phyloP scores from a whole-genome alignment of 148 eudicot genomes.

The Heliosperma pusillum region DNA sequence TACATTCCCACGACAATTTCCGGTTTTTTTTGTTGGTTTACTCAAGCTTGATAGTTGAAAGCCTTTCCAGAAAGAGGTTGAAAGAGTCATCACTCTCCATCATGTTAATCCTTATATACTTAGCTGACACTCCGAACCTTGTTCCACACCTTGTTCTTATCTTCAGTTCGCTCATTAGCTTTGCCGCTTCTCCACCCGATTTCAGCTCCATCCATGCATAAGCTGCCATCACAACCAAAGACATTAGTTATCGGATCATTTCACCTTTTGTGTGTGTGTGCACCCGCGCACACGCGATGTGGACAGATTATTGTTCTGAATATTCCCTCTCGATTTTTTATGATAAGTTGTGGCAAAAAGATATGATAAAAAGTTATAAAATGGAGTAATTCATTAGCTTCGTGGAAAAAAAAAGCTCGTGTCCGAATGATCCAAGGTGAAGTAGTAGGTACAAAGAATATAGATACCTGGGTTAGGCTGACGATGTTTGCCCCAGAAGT shows the following conservation, averaged over 20 bases:
- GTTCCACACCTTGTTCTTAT: conserved; percentile 54
- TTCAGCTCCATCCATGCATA: conserved; percentile 81
- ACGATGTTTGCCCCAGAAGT: conserved; percentile 35
- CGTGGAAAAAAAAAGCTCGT: too few species aligned
- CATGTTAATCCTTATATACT: conserved; percentile 66
- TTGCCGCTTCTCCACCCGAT: conserved; percentile 42
- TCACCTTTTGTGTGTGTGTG: too few species aligned
- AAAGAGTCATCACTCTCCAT: conserved; percentile 57
- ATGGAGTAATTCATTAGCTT: too few species aligned
- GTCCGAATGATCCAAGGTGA: neutral
- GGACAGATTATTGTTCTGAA: too few species aligned
- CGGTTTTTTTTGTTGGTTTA: neutral
- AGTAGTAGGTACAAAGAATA: neutral
- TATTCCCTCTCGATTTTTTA: too few species aligned
- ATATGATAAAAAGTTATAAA: too few species aligned
- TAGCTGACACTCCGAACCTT: conserved; percentile 54
- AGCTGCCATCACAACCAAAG: conserved; percentile 30
- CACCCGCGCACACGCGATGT: too few species aligned
- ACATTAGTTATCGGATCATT: neutral
- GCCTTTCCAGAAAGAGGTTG: conserved; percentile 50
- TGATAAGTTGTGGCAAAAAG: too few species aligned
- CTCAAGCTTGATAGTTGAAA: conserved; percentile 25
- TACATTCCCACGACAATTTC: neutral
- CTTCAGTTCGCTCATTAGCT: conserved; percentile 42
- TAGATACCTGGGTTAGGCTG: conserved; percentile 55